Base-by-base conservation (phyloP, 2,329 filamentous ascomycete genomes). In the Pseudogymnoascus sp. region DNA sequence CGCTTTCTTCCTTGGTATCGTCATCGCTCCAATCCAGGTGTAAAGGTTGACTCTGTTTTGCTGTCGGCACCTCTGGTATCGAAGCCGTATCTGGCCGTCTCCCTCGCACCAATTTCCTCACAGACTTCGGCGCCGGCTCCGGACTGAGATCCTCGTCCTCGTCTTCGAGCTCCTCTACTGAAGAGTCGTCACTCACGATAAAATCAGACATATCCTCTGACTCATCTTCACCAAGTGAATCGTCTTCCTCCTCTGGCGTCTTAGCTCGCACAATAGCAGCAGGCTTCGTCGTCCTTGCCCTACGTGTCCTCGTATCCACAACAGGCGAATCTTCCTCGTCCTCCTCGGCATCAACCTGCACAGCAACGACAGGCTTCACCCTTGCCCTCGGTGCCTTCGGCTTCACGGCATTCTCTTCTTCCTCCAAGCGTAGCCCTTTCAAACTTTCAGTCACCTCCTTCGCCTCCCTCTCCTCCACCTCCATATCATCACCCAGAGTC, bases 141-240 rank as follows among this genome's bases (percentile, higher is more conserved):
- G 67, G 63, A 10, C 66, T 63, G 11, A 63, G 63, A 17, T 67
- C 66, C 6, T 65, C 59, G 0, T 65, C 59, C 39, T 64, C 65
- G 5, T 69, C 66, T 37, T 70, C 65, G 2, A 21, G 2, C 41
- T 47, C 41, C 1, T 67, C 65, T 7, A 67, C 47, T 37, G 64
- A 61, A 5, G 63, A 62, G 57, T 65, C 67, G 40, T 70, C 68
- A 44, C 67, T 63, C 4, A 71, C 69, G 36, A 72, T 68, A 40
- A 72, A 72, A 63, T 70, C 69, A 0, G 70, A 71, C 2, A 72
- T 10, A 9, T 61, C 65, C 41, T 66, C 67, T 3, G 61, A 11
- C 15, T 58, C 60, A 58, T 61, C 35, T 17, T 59, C 44, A 26
- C 11, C 21, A 17, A 21, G 8, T 15, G 41, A 47, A 47, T 47